Percentiles rank a stretch among this genome's conserved stretches.
Conservation (phyloP, 2,329 filamentous ascomycete genomes). For the Claviceps cyperi region DNA sequence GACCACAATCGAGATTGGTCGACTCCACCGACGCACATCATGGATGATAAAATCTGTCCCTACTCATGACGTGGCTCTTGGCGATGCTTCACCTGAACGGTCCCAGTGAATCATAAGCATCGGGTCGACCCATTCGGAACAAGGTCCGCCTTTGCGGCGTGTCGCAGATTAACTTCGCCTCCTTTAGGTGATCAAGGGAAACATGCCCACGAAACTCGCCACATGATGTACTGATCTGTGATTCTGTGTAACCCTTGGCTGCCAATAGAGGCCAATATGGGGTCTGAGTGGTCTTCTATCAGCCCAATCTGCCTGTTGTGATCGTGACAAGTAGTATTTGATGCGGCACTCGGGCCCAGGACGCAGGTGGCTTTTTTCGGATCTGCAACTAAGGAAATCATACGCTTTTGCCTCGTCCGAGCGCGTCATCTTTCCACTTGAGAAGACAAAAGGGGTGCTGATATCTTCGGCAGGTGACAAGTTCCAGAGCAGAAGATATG, state of each 20-base stretch:
- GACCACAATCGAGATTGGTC: background rate
- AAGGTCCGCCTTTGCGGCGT: background rate
- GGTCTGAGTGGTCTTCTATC: background rate
- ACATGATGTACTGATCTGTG: constrained; percentile 8
- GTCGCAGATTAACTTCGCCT: constrained; percentile 2
- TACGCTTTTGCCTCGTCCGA: background rate
- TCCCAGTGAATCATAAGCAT: background rate
- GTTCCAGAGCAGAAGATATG: background rate
- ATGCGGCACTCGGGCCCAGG: background rate
- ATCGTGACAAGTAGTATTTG: background rate
- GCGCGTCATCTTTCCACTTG: background rate
- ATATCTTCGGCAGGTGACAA: background rate
- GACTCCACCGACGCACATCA: background rate
- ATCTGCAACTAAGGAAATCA: background rate
- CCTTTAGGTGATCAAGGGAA: background rate
- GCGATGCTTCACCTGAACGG: background rate
- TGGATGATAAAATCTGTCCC: background rate
- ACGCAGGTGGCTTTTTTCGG: background rate
- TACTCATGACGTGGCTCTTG: background rate
- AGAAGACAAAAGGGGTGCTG: background rate
- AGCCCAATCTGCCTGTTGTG: background rate
- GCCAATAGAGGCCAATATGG: constrained; percentile 3
- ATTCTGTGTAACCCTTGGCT: constrained; percentile 8
- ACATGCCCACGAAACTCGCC: constrained; percentile 1
- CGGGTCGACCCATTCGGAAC: background rate